Evolutionary conservation across 83 land plant genomes (phyloP), one percentile per base, ranked within the genome.

Genomic region (Picea mariana): DNA sequence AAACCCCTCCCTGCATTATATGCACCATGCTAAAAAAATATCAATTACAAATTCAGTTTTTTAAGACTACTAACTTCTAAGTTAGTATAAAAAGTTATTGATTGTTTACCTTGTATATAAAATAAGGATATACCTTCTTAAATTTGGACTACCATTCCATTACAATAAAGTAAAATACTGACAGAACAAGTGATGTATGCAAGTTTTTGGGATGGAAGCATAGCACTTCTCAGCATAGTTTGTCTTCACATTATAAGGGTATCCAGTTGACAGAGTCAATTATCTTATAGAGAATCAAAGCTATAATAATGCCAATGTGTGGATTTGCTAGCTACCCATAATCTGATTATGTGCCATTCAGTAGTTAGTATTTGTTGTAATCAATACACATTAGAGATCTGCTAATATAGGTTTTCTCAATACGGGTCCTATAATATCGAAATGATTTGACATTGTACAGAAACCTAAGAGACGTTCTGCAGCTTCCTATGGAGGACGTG

Each of bases 391-490:
- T 47, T 47, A 8, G 49, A 47, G 49, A 47, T 47, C 49, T 0
- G 49, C 49, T 47, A 47, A 9, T 47, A 47, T 8, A 47, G 49
- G 49, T 47, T 47, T 47, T 47, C 49, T 47, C 3, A 55, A 2
- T 55, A 11, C 12, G 3, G 15, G 15, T 55, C 0, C 15, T 26
- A 27, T 67, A 11, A 38, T 75, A 47, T 47, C 21, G 40, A 44
- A 47, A 75, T 47, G 59, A 52, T 78, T 66, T 78, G n/a, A 16
- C 9, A 3, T 60, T 78, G 38, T 31, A 8, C 83, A 92, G 95
- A 92, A 92, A 84, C 95, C 95, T 76, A 92, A 92, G 78, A 81
- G 95, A 24, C 85, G 95, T 80, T 67, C 91, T 16, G 80, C 91
- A 55, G 81, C 84, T 49, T 72, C 89, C 75, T 87, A 88, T 84